These are phyloP conservation scores for Sarcodon aspratus DNA, from an alignment of 768 basidiomycete species.

Conservation along the genomic window DNA sequence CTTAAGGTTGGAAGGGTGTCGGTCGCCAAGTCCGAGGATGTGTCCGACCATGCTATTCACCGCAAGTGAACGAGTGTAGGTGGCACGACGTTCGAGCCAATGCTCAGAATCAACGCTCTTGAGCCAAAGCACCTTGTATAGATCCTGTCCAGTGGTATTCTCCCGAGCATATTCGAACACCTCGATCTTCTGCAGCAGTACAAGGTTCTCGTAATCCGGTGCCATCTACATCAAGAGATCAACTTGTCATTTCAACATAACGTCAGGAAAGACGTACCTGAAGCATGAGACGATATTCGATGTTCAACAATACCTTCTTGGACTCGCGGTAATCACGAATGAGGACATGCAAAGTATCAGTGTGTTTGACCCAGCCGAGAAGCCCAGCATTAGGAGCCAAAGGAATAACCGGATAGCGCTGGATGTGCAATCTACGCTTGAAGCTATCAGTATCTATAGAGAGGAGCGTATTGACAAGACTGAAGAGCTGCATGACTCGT, in stretches of 20 bases:
- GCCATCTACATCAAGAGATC: slow-evolving; percentile 65
- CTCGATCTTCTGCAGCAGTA: slow-evolving; percentile 93
- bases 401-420: slow-evolving; percentile 86
- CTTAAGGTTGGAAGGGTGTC: slow-evolving; percentile 92
- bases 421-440: slow-evolving; percentile 92
- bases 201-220: slow-evolving; percentile 93
- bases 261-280: slow-evolving; percentile 40
- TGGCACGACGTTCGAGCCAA: slow-evolving; percentile 93
- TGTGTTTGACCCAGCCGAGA: slow-evolving; percentile 91
- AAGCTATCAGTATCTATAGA: slow-evolving; percentile 91
- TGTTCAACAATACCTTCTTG: slow-evolving; percentile 91
- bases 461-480: slow-evolving; percentile 90
- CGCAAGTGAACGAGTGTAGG: slow-evolving; percentile 90
- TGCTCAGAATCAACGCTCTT: slow-evolving; percentile 93
- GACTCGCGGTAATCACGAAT: slow-evolving; percentile 95
- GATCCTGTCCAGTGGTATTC: slow-evolving; percentile 96
- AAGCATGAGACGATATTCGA: slow-evolving; percentile 95
- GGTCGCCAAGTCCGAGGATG: slow-evolving; percentile 94
- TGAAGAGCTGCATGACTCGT: slow-evolving; percentile 97
- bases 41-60: slow-evolving; percentile 99
- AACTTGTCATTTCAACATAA: not conserved
- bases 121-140: slow-evolving; percentile 94
- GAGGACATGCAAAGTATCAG: slow-evolving; percentile 91
- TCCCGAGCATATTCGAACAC: slow-evolving; percentile 98
- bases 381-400: slow-evolving; percentile 93